Evolutionary conservation across 2,329 filamentous ascomycete genomes (phyloP), one percentile per base, ranked within the genome.

Genomic region (Keithomyces neogunnii): DNA sequence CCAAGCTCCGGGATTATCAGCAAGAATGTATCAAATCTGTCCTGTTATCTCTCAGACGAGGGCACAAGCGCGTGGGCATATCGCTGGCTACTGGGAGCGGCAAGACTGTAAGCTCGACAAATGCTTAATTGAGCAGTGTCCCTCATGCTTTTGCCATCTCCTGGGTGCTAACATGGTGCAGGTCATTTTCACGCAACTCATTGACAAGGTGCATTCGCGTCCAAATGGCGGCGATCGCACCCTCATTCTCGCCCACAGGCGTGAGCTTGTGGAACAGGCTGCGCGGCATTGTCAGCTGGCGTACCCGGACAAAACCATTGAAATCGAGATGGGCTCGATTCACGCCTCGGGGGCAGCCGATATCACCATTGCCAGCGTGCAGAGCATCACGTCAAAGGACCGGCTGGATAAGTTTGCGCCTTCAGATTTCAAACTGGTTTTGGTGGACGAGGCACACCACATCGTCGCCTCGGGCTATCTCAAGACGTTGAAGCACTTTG

Each of bases 361-460:
- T 67, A 96, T 99, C 59, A 96, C 92, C 7, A 78, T 99, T 48
- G 93, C 92, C 44, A 96, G 92, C 35, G 78, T 99, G 36, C 84
- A 86, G 62, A 96, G 89, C 66, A 82, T 99, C 59, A 81, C 77
- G 6, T 95, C 88, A 4, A 80, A 81, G 10, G 80, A 85, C 49
- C 81, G 93, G 2, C 76, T 97, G n/a, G 63, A 68, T 36, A 96
- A 96, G 63, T 97, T 92, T 61, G 81, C 95, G 57, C 87, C 90
- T 0, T 68, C 67, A 0, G 74, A 73, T 6, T 97, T 92, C 74
- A 99, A 99, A 69, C 80, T 99, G 0, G 73, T 99, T 0, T 77
- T 99, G 3, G 92, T 99, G 3, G 93, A 99, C 57, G 93, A 99
- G 69, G 93, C 92, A 4, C 93, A 99, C 66, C 93, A 99, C 67